Evolutionary conservation across 768 basidiomycete genomes (phyloP).

Genomic region (Arthromyces matolae): DNA sequence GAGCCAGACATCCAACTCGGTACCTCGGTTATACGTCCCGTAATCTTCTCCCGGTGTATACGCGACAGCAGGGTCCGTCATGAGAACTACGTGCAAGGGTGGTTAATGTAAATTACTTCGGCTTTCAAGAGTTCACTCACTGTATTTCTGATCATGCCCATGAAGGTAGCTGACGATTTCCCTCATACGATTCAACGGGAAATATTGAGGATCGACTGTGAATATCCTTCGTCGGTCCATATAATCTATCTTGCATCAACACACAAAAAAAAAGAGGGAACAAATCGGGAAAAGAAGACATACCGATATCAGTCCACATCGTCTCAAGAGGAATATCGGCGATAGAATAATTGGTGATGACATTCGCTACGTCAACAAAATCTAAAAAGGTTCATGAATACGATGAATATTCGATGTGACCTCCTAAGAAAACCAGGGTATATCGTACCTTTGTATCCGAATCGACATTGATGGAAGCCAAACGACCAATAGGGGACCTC

Average conservation of each 20-base stretch:
- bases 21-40: constrained; percentile 52
- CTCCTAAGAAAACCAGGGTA: no score
- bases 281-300: neutral
- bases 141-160: constrained; percentile 51
- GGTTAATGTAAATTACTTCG: no score
- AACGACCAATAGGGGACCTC: constrained; percentile 76
- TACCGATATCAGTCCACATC: constrained; percentile 79
- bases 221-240: constrained; percentile 67
- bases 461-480: constrained; percentile 71
- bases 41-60: constrained; percentile 47
- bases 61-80: constrained; percentile 72
- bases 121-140: no score
- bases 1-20: constrained; percentile 51
- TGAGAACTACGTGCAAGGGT: constrained; percentile 49
- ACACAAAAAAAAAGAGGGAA: neutral
- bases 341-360: constrained; percentile 57
- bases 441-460: constrained; percentile 55
- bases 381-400: constrained; percentile 35
- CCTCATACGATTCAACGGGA: constrained; percentile 59
- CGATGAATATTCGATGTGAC: no score
- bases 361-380: constrained; percentile 57
- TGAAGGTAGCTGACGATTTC: constrained; percentile 65
- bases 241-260: constrained; percentile 43
- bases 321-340: constrained; percentile 68
- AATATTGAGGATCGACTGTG: constrained; percentile 65